These are phyloP conservation scores for Coemansia aciculifera DNA, from an alignment of 192 early-diverging fungal species.

Conservation along the genomic window DNA sequence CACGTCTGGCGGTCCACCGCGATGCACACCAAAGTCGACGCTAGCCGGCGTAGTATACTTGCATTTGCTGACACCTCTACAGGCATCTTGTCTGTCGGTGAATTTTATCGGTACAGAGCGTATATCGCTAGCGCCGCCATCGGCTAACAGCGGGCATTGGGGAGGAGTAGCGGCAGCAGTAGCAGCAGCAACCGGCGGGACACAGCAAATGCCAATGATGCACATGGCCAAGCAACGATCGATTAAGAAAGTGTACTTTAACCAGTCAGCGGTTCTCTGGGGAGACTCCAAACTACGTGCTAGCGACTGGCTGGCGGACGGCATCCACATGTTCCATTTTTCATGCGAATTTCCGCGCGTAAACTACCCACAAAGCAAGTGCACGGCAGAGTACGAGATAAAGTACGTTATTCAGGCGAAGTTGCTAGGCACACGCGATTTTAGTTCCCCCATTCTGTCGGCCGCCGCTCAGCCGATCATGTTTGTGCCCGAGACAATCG, in stretches of 20 bases:
- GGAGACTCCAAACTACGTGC: constrained; percentile 33
- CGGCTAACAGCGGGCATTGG: constrained; percentile 28
- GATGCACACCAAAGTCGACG: constrained; percentile 45
- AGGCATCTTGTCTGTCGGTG: constrained; percentile 33
- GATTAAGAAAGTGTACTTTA: constrained; percentile 45
- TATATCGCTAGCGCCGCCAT: constrained; percentile 34
- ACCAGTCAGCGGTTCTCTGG: constrained; percentile 43
- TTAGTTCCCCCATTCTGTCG: not conserved
- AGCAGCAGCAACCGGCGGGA: constrained; percentile 5
- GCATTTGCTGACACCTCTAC: constrained; percentile 16
- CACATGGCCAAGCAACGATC: constrained; percentile 21
- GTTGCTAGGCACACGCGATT: constrained; percentile 15
- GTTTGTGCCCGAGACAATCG: constrained; percentile 44
- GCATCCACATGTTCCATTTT: constrained; percentile 54
- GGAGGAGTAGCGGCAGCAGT: not conserved
- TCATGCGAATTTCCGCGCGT: constrained; percentile 52
- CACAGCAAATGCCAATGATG: not conserved
- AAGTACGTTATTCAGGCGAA: constrained; percentile 40
- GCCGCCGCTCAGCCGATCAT: constrained; percentile 28
- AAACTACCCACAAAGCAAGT: constrained; percentile 46
- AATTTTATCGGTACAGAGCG: constrained; percentile 42
- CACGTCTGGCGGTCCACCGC: constrained; percentile 40
- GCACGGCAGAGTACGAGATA: constrained; percentile 39
- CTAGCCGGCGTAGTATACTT: constrained; percentile 43
- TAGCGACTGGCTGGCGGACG: constrained; percentile 13